Percentiles rank a stretch among this genome's conserved stretches.
Evolutionary conservation across 73 alveolate species (phyloP).

Genomic region (Breviolum minutum): DNA sequence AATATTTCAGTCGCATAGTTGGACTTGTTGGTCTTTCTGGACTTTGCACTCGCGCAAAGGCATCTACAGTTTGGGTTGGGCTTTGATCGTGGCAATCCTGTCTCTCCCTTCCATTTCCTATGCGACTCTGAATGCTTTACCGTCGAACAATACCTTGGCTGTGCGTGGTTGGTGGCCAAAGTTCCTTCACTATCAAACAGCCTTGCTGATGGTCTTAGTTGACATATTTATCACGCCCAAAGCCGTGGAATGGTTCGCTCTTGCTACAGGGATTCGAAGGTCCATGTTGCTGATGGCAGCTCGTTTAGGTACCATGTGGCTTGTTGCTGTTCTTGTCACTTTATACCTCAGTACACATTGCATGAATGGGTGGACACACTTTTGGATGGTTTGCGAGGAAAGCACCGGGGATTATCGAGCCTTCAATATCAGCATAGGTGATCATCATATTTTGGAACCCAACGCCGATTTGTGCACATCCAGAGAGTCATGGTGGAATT

Average conservation of each 20-base stretch:
- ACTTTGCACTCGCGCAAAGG: neutral
- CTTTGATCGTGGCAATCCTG: neutral
- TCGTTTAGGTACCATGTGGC: conserved; percentile 32
- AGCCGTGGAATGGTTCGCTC: neutral
- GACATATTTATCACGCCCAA: conserved; percentile 32
- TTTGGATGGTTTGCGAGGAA: conserved; percentile 19
- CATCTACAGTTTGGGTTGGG: conserved; percentile 14
- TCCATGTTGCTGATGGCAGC: conserved; percentile 54
- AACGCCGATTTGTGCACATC: neutral
- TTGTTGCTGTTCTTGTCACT: neutral
- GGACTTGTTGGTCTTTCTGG: neutral
- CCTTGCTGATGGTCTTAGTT: neutral
- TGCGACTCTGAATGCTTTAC: neutral
- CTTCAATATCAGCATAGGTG: conserved; percentile 59
- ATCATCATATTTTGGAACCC: neutral
- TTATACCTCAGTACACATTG: neutral
- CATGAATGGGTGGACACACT: conserved; percentile 31
- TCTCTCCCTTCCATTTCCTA: conserved; percentile 20
- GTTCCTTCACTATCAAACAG: conserved; percentile 11
- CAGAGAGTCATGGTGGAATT: conserved; percentile 2
- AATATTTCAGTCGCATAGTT: neutral
- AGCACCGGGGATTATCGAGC: neutral
- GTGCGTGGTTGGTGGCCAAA: neutral
- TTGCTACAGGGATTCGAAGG: neutral
- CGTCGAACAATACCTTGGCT: neutral